Conservation (phyloP, 2,329 filamentous ascomycete genomes). For the Calonectria hawksworthii region DNA sequence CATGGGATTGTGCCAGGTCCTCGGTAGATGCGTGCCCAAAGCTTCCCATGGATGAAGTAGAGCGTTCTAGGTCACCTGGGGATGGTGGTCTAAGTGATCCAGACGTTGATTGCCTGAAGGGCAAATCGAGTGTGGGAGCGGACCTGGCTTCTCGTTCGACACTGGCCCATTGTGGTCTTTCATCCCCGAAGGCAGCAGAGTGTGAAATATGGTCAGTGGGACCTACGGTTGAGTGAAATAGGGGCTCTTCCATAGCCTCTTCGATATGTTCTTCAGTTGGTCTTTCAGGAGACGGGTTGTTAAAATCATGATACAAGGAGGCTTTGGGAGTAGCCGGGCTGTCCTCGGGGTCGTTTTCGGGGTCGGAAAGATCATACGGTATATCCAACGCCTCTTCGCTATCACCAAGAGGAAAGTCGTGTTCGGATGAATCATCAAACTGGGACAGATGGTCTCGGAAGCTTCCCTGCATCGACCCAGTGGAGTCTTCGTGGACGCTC, state of each 20-base stretch:
- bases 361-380: conserved; percentile 64
- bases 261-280: conserved; percentile 40
- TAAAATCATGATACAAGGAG: conserved; percentile 58
- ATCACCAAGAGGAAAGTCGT: conserved; percentile 55
- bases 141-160: conserved; percentile 37
- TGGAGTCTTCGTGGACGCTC: conserved; percentile 27
- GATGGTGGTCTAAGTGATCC: conserved; percentile 20
- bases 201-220: conserved; percentile 31
- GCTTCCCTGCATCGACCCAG: conserved; percentile 43
- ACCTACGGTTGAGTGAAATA: conserved; percentile 48
- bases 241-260: conserved; percentile 40
- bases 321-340: conserved; percentile 68
- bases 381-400: conserved; percentile 71
- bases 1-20: conserved; percentile 73
- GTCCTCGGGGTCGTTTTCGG: conserved; percentile 54
- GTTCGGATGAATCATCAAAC: conserved; percentile 38
- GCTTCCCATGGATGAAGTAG: conserved; percentile 32
- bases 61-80: conserved; percentile 27
- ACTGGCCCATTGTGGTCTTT: conserved; percentile 38
- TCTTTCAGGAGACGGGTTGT: conserved; percentile 42
- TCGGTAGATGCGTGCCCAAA: conserved; percentile 48
- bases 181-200: conserved; percentile 35
- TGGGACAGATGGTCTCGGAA: conserved; percentile 42
- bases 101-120: conserved; percentile 34
- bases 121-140: conserved; percentile 36